Evolutionary conservation across 2,329 filamentous ascomycete species (phyloP), one percentile per base, ranked within the genome.

Genomic region (Colletotrichum abscissum): DNA sequence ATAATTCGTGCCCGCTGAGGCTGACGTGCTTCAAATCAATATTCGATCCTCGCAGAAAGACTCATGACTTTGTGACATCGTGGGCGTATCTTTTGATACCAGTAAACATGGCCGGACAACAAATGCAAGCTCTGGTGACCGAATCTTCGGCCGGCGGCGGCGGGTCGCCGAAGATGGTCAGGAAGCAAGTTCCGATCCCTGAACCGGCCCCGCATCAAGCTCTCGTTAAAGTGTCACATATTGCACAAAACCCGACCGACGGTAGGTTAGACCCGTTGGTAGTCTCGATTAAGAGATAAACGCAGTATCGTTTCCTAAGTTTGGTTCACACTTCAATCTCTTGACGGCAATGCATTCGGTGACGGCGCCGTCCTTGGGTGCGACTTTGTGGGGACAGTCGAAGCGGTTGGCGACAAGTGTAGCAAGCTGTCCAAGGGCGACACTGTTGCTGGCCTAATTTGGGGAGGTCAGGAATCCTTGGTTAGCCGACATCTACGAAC

Each of bases 321-420:
- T 7, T 9, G 5, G 57, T 19, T 0, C 8, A 2, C 6, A 81
- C 82, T 83, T 4, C 77, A 80, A 76, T 76, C 78, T 3, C 79
- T 84, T 55, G 82, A 84, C 63, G 6, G 55, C 2, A 81, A 84
- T 49, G 78, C 78, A 2, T 85, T 85, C 52, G 82, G 81, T 4
- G 79, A 83, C 8, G 82, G 79, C 3, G 76, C 79, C 16, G 79
- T 85, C 24, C 76, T 84, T 2, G 83, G 83, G 14, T 72, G 72
- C 54, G 83, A 85, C 63, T 84, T 84, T 71, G 77, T 78, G 4
- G 83, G 84, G 5, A 77, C 65, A 4, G 82, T 85, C 3, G 79
- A 81, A 28, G 69, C 76, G 30, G 58, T 83, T 0, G 85, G 83
- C 0, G 26, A 74, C 22, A 55, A 67, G 35, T 62, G 30, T 5